Base-by-base conservation (phyloP, 2,329 filamentous ascomycete genomes). In the Aspergillus oerlinghausenensis region DNA sequence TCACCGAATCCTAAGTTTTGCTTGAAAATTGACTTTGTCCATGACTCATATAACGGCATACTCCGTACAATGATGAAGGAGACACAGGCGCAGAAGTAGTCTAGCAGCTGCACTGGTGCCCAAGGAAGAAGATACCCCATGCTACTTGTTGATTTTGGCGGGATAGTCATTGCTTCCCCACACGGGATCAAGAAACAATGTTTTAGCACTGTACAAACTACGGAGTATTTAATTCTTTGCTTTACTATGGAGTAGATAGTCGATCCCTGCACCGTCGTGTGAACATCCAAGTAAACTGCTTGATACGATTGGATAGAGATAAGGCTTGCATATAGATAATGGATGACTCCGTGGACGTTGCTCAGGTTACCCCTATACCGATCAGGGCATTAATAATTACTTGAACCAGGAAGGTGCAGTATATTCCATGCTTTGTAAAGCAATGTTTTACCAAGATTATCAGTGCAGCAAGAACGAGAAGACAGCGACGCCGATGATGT, bases 241-340 rank as follows among this genome's bases (percentile, higher is more conserved):
- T n/a, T 48, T 11, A 29, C n/a, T n/a, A 25, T 47, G 19, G 32
- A 61, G 60, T 51, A 32, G 55, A 35, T 45, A 19, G n/a, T 23
- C 8, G n/a, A 19, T 11, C n/a, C 19, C 42, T 14, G 21, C n/a
- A 45, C 1, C 6, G 11, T 23, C n/a, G 19, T 6, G 5, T 17
- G 7, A 11, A 21, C n/a, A 23, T 17, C 42, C 32, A 17, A 38
- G 32, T 23, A n/a, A 45, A 23, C 8, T 45, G 42, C 42, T 45
- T 21, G n/a, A 11, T 38, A 38, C 49, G 21, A 56, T 56, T 56
- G 55, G 55, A 54, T 51, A 50, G 51, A 56, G 51, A 56, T 56
- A 56, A 56, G 55, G 17, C 14, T 38, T 19, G 23, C 23, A 25
- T 25, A 11, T 23, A 23, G 11, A 32, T 32, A 32, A 5, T 32